Evolutionary conservation across 148 eudicot species (phyloP), one percentile per base, ranked within the genome.

Genomic region (Nyssa sinensis): DNA sequence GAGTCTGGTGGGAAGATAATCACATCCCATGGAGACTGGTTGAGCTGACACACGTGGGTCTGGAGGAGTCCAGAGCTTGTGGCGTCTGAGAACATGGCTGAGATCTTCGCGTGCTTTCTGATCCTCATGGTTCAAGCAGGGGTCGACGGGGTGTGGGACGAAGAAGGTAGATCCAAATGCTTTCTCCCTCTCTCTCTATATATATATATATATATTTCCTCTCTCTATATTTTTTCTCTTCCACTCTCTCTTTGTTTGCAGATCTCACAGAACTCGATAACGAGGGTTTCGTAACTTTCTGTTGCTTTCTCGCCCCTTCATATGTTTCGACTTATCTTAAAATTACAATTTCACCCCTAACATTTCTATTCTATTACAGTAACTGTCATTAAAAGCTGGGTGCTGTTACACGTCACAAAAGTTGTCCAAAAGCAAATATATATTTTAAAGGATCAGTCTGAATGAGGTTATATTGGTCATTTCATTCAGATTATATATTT

Each of bases 11-110:
- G 67, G 76, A 84, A 81, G 29, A 61, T 44, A 8, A 79, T 66
- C 3, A 75, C 69, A 77, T 85, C 88, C 88, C 84, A 85, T 24
- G 86, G 86, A 19, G 84, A 80, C 34, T 82, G 88, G 62, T 85
- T 85, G n/a, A 85, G 84, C 74, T 31, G 76, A 44, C 76, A 74
- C 4, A 3, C 14, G 28, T 2, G 75, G 28, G 58, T 24, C 25
- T 29, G n/a, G 47, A 29, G 44, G 44, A 4, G 62, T 8, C 62
- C 55, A 49, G 16, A 13, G 49, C 25, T 30, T 35, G 19, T 0
- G 25, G 33, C 1, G 28, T n/a, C 0, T 7, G 55, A 7, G 51
- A 37, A 19, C 5, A n/a, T 24, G 10, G 28, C 75, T 34, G n/a
- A 11, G 61, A 74, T 53, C 70, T 64, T 74, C 3, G 77, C 77